Evolutionary conservation across 2,329 filamentous ascomycete genomes (phyloP).

Genomic region (Xylariaceae sp.): DNA sequence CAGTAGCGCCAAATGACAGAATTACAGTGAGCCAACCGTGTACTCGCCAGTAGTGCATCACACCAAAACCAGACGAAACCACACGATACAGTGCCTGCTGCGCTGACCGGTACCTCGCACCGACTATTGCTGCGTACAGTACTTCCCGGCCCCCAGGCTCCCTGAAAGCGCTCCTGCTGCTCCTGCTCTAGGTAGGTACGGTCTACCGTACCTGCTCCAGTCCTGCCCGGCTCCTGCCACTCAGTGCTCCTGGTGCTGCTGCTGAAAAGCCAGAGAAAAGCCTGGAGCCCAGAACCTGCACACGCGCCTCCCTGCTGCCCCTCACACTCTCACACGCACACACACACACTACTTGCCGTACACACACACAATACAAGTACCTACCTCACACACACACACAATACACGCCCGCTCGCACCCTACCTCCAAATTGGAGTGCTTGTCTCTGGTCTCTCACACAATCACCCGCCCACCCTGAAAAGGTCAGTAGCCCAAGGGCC

Average conservation of each 20-base stretch:
- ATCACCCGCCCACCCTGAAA: constrained; percentile 63
- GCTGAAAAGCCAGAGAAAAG: constrained; percentile 3
- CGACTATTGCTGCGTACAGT: no score
- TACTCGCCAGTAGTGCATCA: neutral
- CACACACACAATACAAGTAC: constrained; percentile 3
- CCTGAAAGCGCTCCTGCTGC: neutral
- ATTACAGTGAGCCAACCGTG: neutral
- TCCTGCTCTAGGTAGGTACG: neutral
- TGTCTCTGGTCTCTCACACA: constrained; percentile 41
- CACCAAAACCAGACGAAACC: neutral
- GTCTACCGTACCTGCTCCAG: neutral
- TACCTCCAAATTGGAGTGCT: constrained; percentile 25
- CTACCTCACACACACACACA: constrained; percentile 1
- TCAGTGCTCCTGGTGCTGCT: neutral
- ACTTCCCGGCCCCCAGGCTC: neutral
- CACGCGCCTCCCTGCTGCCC: constrained; percentile 5
- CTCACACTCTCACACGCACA: constrained; percentile 9
- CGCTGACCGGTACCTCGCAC: neutral
- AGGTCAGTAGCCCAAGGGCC: constrained; percentile 47
- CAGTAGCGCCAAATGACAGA: neutral
- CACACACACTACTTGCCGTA: constrained; percentile 3
- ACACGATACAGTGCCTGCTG: constrained; percentile 6
- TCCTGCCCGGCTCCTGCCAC: no score
- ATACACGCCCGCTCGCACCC: constrained; percentile 23
- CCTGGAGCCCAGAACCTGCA: constrained; percentile 9